These are phyloP conservation scores for Endocalyx cinctus DNA, from an alignment of 2,329 filamentous ascomycete species.

Conservation along the genomic window DNA sequence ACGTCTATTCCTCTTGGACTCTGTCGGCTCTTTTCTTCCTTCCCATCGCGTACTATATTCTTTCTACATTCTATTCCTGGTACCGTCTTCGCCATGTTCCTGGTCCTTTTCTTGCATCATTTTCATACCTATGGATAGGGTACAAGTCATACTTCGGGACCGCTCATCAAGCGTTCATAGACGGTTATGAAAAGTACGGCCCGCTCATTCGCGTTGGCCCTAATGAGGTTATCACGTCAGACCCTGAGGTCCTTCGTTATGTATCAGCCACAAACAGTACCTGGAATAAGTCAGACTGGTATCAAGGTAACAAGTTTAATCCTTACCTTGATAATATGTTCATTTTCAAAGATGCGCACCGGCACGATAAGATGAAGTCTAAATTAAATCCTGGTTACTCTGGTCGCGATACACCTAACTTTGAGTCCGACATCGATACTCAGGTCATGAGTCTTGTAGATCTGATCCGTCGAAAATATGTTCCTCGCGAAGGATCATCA, in stretches of 20 bases:
- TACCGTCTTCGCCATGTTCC: constrained; percentile 15
- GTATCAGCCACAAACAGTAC: constrained; percentile 13
- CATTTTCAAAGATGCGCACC: constrained; percentile 5
- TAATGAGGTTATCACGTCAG: constrained; percentile 16
- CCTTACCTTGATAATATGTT: constrained; percentile 14
- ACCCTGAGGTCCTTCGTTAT: constrained; percentile 14
- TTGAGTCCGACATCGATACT: constrained; percentile 13
- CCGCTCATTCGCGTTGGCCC: constrained; percentile 18
- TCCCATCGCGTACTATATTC: no score
- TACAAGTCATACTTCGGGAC: constrained; percentile 4
- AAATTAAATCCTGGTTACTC: constrained; percentile 14
- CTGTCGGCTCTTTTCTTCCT: no score
- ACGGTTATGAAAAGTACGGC: constrained; percentile 9
- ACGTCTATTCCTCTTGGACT: no score
- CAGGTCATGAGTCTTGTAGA: constrained; percentile 9
- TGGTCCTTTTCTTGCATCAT: constrained; percentile 12
- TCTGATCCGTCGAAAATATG: constrained; percentile 15
- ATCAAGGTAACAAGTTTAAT: constrained; percentile 10
- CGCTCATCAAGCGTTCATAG: constrained; percentile 3
- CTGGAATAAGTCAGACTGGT: constrained; percentile 16
- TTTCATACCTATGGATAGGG: constrained; percentile 14
- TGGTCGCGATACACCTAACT: constrained; percentile 14
- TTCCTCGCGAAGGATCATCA: constrained; percentile 1
- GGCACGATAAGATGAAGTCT: constrained; percentile 18
- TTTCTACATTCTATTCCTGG: constrained; percentile 10